Conservation (phyloP, 805 yeast genomes). For the Yarrowia hollandica region DNA sequence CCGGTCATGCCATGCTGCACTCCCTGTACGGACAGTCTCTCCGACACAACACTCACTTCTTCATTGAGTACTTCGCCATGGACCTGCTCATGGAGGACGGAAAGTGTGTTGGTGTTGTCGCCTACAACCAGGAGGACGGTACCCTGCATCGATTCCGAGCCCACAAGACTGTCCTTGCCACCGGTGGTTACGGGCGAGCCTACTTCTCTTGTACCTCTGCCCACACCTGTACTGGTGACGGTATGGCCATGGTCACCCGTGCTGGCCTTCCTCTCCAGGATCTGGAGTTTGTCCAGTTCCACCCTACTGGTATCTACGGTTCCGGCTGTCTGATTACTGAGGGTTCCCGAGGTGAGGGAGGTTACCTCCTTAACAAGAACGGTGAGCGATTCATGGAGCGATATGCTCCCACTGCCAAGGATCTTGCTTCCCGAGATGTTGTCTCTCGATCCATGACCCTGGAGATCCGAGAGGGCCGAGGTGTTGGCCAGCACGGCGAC, state of each 20-base stretch:
- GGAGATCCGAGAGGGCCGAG: conserved; percentile 98
- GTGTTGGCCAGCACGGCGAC: conserved; percentile 95
- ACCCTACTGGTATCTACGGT: conserved; percentile 99
- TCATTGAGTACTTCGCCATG: conserved; percentile 94
- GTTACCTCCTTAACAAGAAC: conserved; percentile 89
- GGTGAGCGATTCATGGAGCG: conserved; percentile 99
- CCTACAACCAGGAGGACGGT: conserved; percentile 98
- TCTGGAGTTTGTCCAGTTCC: conserved; percentile 97
- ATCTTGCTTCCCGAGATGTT: conserved; percentile 96
- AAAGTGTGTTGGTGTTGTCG: conserved; percentile 93
- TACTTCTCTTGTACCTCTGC: conserved; percentile 99
- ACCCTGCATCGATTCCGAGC: conserved; percentile 97
- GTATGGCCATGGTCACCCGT: conserved; percentile 96
- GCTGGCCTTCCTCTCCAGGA: conserved; percentile 98
- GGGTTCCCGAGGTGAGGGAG: conserved; percentile 99
- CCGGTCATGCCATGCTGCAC: conserved; percentile 96
- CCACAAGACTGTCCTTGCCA: conserved; percentile 93
- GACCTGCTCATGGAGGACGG: conserved; percentile 94
- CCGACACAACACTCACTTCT: conserved; percentile 95
- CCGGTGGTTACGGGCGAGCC: conserved; percentile 99
- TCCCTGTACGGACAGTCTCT: conserved; percentile 94
- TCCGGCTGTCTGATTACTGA: conserved; percentile 98
- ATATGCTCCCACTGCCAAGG: conserved; percentile 98
- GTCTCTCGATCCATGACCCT: conserved; percentile 97
- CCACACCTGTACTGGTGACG: conserved; percentile 99